Conservation (phyloP, 345 rosid genomes). For the Aquilaria sinensis region DNA sequence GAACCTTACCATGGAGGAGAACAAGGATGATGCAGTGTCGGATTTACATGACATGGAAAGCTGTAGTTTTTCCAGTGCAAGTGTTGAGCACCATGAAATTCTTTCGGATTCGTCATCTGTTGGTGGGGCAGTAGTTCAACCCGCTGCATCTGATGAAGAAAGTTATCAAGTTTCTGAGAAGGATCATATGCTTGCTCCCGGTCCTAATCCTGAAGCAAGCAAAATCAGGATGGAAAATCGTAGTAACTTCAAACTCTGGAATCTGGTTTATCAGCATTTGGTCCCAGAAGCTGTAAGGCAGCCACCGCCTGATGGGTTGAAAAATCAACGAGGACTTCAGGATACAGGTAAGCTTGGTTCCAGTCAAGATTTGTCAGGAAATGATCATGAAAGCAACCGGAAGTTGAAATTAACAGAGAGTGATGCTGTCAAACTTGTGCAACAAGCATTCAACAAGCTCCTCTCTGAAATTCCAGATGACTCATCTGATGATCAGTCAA, state of each 20-base stretch:
- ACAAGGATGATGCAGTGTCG: constrained; percentile 2
- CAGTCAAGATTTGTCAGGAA: constrained; percentile 13
- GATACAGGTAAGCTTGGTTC: constrained; percentile 12
- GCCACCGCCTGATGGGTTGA: constrained; percentile 19
- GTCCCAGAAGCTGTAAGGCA: constrained; percentile 35
- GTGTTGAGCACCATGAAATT: not conserved
- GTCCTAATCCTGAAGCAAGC: constrained; percentile 9
- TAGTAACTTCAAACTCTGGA: constrained; percentile 57
- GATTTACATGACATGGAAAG: not conserved
- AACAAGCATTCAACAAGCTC: constrained; percentile 76
- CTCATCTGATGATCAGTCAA: constrained; percentile 49
- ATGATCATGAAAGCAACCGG: constrained; percentile 18
- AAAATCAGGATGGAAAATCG: constrained; percentile 36
- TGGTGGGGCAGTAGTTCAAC: constrained; percentile 12
- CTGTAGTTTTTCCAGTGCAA: constrained; percentile 2
- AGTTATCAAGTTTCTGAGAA: constrained; percentile 13
- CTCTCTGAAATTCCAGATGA: constrained; percentile 66
- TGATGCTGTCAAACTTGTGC: constrained; percentile 61
- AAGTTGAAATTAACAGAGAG: constrained; percentile 34
- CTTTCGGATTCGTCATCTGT: constrained; percentile 3
- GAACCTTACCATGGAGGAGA: not conserved
- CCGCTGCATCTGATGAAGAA: constrained; percentile 14
- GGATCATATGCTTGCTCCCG: constrained; percentile 7
- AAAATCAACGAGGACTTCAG: constrained; percentile 10
- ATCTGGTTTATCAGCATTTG: constrained; percentile 69